Evolutionary conservation across 768 basidiomycete genomes (phyloP).

Genomic region (Stropharia rugosoannulata): DNA sequence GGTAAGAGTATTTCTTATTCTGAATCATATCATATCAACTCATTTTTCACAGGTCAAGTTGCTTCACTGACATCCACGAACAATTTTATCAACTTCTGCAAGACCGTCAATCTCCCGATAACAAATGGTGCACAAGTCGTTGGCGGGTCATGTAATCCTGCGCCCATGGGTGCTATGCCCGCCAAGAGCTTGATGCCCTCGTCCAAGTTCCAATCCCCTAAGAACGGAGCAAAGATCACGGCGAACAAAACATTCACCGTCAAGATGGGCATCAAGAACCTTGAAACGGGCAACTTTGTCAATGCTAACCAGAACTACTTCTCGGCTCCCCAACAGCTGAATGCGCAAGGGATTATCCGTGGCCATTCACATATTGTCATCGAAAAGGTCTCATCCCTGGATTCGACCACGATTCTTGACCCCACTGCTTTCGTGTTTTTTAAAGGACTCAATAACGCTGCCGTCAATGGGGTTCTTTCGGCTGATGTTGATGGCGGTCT

Average conservation of each 20-base stretch:
- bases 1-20: constrained; percentile 20
- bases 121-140: constrained; percentile 53
- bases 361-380: constrained; percentile 64
- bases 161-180: constrained; percentile 58
- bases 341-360: constrained; percentile 48
- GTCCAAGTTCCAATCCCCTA: constrained; percentile 46
- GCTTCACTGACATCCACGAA: constrained; percentile 57
- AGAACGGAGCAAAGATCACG: constrained; percentile 42
- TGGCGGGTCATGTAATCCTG: constrained; percentile 59
- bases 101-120: constrained; percentile 43
- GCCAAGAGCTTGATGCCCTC: constrained; percentile 47
- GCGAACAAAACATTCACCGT: constrained; percentile 52
- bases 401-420: constrained; percentile 44
- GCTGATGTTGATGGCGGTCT: constrained; percentile 54
- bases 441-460: constrained; percentile 48
- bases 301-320: constrained; percentile 55
- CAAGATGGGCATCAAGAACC: constrained; percentile 42
- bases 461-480: constrained; percentile 49
- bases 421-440: constrained; percentile 59
- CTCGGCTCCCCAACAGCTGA: constrained; percentile 55
- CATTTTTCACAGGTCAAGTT: constrained; percentile 39
- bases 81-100: constrained; percentile 66
- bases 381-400: constrained; percentile 44
- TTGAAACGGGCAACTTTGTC: constrained; percentile 58
- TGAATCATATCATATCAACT: not conserved